Percentiles rank a stretch among this genome's conserved stretches.
Evolutionary conservation across 305 asterid genomes (phyloP).

Genomic region (Fraxinus nigra): DNA sequence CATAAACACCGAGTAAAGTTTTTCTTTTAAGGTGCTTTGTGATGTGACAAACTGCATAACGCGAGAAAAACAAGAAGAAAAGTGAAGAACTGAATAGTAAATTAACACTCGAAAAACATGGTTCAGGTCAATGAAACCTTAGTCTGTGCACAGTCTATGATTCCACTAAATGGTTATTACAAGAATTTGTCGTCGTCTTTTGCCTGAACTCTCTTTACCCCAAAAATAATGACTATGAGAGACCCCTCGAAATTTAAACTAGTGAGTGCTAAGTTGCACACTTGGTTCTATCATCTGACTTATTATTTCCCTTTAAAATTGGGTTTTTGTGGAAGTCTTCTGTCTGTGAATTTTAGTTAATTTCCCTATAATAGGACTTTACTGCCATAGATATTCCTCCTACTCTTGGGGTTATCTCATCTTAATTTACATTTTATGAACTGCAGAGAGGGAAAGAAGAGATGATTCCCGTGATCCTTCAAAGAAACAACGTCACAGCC

Average conservation of each 20-base stretch:
- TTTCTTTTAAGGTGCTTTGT: neutral
- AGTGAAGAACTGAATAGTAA: neutral
- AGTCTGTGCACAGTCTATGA: neutral
- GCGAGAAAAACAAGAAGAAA: neutral
- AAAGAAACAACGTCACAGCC: constrained; percentile 69
- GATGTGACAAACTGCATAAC: neutral
- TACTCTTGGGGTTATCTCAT: neutral
- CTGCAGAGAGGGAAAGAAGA: constrained; percentile 53
- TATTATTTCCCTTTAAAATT: neutral
- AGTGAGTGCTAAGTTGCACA: neutral
- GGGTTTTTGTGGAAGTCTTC: neutral
- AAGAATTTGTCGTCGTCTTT: neutral
- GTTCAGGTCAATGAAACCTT: neutral
- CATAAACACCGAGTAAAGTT: neutral
- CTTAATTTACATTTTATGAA: neutral
- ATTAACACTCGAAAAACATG: neutral
- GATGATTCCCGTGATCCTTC: constrained; percentile 55
- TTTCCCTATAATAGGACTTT: neutral
- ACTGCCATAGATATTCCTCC: neutral
- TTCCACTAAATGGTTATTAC: neutral
- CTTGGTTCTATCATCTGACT: neutral
- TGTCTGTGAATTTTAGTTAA: neutral
- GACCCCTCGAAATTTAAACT: neutral
- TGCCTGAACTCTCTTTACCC: neutral
- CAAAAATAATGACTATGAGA: neutral